Evolutionary conservation across 2,329 filamentous ascomycete species (phyloP).

Genomic region (Xylaria sp.): DNA sequence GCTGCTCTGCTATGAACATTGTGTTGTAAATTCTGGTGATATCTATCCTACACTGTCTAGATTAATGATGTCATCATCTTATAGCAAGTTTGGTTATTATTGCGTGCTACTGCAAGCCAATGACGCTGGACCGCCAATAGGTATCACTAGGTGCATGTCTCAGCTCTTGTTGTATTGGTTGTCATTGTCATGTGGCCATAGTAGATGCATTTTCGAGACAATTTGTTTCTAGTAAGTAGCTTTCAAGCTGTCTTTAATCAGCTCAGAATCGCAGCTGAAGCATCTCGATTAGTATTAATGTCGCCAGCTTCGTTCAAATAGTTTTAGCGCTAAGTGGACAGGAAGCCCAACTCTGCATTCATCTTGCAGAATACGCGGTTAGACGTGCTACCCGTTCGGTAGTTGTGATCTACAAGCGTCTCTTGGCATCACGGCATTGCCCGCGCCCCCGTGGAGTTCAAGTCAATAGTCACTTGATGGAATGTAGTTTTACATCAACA

Average conservation of each 20-base stretch:
- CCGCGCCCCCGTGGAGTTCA: not conserved
- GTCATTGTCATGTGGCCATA: slow-evolving; percentile 1
- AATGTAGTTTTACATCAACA: slow-evolving; percentile 1
- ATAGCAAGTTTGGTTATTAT: not conserved
- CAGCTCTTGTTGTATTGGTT: not conserved
- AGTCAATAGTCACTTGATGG: slow-evolving; percentile 22
- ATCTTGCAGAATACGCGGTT: slow-evolving; percentile 3
- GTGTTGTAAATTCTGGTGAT: not conserved
- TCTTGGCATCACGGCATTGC: slow-evolving; percentile 21
- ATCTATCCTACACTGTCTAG: not conserved
- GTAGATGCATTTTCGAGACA: slow-evolving; percentile 5
- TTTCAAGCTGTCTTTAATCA: slow-evolving; percentile 9
- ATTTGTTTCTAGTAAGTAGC: slow-evolving; percentile 12
- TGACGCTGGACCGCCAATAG: not conserved
- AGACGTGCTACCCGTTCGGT: slow-evolving; percentile 1
- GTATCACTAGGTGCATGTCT: slow-evolving; percentile 10
- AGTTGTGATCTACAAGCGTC: slow-evolving; percentile 28
- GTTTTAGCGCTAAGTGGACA: slow-evolving; percentile 13
- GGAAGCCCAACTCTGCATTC: slow-evolving; percentile 9
- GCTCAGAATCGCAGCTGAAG: slow-evolving; percentile 18
- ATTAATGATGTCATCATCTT: slow-evolving; percentile 20
- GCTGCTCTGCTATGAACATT: not conserved
- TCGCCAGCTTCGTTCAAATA: slow-evolving; percentile 16
- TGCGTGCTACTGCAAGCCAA: not conserved
- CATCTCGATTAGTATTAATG: slow-evolving; percentile 7